Evolutionary conservation across 352 stramenopile species (phyloP).

Genomic region (Sclerospora graminicola): DNA sequence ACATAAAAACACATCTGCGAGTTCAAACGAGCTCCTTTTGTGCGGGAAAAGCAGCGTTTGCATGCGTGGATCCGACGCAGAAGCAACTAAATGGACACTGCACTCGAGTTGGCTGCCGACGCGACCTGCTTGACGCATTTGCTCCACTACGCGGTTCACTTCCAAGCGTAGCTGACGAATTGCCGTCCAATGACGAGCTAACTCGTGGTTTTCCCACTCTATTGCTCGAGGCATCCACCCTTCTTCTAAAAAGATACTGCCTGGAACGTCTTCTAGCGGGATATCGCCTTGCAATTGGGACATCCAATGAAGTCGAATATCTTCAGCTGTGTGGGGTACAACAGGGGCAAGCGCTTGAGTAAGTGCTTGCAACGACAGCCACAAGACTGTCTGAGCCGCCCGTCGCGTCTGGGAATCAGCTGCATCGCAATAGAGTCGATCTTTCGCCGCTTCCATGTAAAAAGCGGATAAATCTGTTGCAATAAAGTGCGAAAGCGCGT

Average conservation of each 20-base stretch:
- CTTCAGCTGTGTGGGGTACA: slow-evolving; percentile 93
- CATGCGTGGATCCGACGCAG: slow-evolving; percentile 38
- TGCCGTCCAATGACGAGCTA: slow-evolving; percentile 77
- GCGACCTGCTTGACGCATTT: slow-evolving; percentile 39
- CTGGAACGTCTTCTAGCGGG: slow-evolving; percentile 39
- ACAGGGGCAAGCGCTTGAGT: slow-evolving; percentile 80
- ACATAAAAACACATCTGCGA: slow-evolving; percentile 68
- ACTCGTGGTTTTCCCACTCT: slow-evolving; percentile 38
- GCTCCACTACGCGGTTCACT: slow-evolving; percentile 70
- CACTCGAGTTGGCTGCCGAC: slow-evolving; percentile 70
- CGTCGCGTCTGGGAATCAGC: slow-evolving; percentile 70
- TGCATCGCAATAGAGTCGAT: slow-evolving; percentile 94
- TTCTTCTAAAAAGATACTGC: slow-evolving; percentile 67
- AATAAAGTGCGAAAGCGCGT: slow-evolving; percentile 90
- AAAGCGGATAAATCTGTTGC: slow-evolving; percentile 94
- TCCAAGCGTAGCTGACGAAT: slow-evolving; percentile 83
- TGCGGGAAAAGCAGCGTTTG: slow-evolving; percentile 37
- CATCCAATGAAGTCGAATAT: slow-evolving; percentile 89
- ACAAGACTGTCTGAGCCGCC: slow-evolving; percentile 84
- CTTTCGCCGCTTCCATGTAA: slow-evolving; percentile 96
- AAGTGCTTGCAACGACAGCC: slow-evolving; percentile 50
- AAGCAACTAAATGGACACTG: slow-evolving; percentile 45
- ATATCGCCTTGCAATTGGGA: slow-evolving; percentile 34
- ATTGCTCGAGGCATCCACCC: slow-evolving; percentile 43
- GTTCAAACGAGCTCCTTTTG: slow-evolving; percentile 15